Evolutionary conservation across 345 rosid genomes (phyloP).

Genomic region (Citrus unshiu): DNA sequence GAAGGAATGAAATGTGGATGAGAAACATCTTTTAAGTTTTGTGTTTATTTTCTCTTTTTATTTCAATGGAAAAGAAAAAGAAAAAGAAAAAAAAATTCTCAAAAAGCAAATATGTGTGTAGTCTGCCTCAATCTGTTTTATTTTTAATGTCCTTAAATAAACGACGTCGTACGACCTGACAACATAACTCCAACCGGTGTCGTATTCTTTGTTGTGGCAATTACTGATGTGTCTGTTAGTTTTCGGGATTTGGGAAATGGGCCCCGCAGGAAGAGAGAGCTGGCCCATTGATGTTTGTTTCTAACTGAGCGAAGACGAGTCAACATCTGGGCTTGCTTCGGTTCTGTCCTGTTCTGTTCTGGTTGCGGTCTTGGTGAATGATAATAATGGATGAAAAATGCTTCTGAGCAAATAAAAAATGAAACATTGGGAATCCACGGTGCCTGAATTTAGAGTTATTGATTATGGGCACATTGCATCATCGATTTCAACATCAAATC

Average conservation of each 20-base stretch:
- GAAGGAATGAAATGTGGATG: not conserved
- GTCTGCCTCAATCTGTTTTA: not conserved
- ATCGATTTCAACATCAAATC: not conserved
- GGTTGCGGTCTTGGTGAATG: not conserved
- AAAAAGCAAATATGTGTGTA: no score
- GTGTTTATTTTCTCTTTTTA: not conserved
- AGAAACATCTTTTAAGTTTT: not conserved
- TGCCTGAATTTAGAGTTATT: not conserved
- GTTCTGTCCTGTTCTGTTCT: no score
- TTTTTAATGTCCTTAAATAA: not conserved
- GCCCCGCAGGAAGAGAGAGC: constrained; percentile 15
- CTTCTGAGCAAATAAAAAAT: not conserved
- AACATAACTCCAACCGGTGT: not conserved
- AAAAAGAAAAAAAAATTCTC: not conserved
- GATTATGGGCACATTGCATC: not conserved
- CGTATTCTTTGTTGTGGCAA: not conserved
- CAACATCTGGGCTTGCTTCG: constrained; percentile 27
- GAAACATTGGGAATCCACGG: constrained; percentile 36
- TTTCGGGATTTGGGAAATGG: constrained; percentile 27
- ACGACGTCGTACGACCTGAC: not conserved
- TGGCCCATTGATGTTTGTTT: constrained; percentile 28
- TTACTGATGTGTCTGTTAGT: not conserved
- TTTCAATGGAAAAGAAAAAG: not conserved
- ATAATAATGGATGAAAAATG: not conserved
- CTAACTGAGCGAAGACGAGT: constrained; percentile 17